Conservation (phyloP, 192 early-diverging fungal species). For the Powellomyces hirtus region DNA sequence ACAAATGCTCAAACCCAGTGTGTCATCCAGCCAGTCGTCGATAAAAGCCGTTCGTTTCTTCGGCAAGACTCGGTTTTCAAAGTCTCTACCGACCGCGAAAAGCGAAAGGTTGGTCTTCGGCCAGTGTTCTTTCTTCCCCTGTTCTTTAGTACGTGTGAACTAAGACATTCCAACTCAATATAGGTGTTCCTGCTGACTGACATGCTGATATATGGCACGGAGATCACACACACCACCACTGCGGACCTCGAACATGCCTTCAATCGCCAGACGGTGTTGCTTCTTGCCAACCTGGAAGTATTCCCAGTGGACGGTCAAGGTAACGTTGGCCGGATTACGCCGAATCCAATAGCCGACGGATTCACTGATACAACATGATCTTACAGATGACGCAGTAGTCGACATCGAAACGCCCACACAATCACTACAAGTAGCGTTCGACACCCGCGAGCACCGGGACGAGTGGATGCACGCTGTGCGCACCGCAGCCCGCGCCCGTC, state of each 20-base stretch:
- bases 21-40: not conserved
- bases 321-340: not conserved
- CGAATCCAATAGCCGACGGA: not conserved
- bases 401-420: slow-evolving; percentile 7
- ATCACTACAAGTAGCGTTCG: not conserved
- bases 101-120: too few relatives aligned
- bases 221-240: not conserved
- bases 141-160: too few relatives aligned
- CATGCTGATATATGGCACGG: slow-evolving; percentile 19
- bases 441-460: not conserved
- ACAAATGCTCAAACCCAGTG: too few relatives aligned
- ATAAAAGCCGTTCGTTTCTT: not conserved
- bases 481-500: slow-evolving; percentile 3
- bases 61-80: slow-evolving; percentile 12
- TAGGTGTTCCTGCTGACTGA: slow-evolving; percentile 13
- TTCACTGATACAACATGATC: not conserved
- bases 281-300: slow-evolving; percentile 1
- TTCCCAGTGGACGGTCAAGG: not conserved
- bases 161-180: too few relatives aligned
- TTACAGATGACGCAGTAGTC: not conserved
- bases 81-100: not conserved
- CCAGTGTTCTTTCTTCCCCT: too few relatives aligned
- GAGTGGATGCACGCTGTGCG: not conserved
- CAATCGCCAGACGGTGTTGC: slow-evolving; percentile 10
- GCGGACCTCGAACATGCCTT: not conserved